A percentile compares a stretch with the other conserved stretches of the same genome.
Evolutionary conservation across 192 early-diverging fungal genomes (phyloP).

Genomic region (Podila horticola): DNA sequence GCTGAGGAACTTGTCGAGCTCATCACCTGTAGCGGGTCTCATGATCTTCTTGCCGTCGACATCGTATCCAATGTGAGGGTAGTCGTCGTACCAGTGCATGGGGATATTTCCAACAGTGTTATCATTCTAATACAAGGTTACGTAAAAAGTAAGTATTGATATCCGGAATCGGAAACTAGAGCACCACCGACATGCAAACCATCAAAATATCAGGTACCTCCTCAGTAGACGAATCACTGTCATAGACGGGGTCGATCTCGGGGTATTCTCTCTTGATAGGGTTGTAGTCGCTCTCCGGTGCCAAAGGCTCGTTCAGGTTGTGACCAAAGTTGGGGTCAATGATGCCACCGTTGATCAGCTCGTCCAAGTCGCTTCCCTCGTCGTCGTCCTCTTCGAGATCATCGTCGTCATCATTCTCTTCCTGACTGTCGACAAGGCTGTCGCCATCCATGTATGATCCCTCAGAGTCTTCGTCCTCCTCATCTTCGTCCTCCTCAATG

Average conservation of each 20-base stretch:
- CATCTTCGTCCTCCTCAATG: slow-evolving; percentile 61
- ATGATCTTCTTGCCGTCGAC: slow-evolving; percentile 93
- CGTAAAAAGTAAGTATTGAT: not conserved
- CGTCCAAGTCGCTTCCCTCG: slow-evolving; percentile 53
- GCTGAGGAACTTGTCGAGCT: slow-evolving; percentile 92
- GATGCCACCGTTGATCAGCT: slow-evolving; percentile 34
- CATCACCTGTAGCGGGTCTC: slow-evolving; percentile 88
- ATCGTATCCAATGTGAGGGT: slow-evolving; percentile 96
- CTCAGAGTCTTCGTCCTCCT: slow-evolving; percentile 55
- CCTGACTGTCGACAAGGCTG: slow-evolving; percentile 57
- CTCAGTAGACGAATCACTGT: slow-evolving; percentile 92
- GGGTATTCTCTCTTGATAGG: slow-evolving; percentile 62
- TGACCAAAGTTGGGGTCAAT: slow-evolving; percentile 41
- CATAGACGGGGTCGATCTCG: slow-evolving; percentile 94
- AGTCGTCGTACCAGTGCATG: slow-evolving; percentile 98
- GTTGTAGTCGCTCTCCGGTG: slow-evolving; percentile 57
- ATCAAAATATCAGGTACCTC: slow-evolving; percentile 61
- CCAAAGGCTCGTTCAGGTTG: slow-evolving; percentile 35
- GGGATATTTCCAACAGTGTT: slow-evolving; percentile 98
- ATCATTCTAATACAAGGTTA: slow-evolving; percentile 57
- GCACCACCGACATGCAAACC: no score
- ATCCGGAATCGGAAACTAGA: no score
- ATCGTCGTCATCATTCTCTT: slow-evolving; percentile 61
- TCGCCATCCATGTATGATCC: slow-evolving; percentile 56
- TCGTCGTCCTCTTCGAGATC: slow-evolving; percentile 61